phyloP scores from a whole-genome alignment of 208 protist species.

The Naegleria gruberi region DNA sequence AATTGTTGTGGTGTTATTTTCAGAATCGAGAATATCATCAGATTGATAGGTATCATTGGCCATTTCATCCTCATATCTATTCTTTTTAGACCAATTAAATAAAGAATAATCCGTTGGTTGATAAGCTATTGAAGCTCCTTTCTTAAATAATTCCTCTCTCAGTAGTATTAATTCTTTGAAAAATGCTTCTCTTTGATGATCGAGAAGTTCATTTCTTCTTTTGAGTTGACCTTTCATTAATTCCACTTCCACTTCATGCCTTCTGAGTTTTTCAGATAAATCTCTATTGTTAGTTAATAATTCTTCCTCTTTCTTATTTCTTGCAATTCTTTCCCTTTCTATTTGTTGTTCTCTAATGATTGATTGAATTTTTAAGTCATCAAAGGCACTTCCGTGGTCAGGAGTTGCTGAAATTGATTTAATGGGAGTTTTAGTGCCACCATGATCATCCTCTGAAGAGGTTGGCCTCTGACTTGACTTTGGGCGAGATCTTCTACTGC shows the following conservation, averaged over 20 bases:
- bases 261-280: background rate
- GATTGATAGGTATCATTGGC: background rate
- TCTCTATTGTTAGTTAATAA: background rate
- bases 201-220: background rate
- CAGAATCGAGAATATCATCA: background rate
- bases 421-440: background rate
- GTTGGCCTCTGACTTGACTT: background rate
- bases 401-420: no score
- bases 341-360: background rate
- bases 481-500: background rate
- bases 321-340: background rate
- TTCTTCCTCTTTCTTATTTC: background rate
- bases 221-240: conserved; percentile 4
- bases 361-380: background rate
- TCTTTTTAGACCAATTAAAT: background rate
- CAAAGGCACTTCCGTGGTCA: background rate
- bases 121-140: background rate
- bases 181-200: conserved; percentile 9
- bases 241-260: background rate
- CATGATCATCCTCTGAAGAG: background rate
- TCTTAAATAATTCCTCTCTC: conserved; percentile 3
- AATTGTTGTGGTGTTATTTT: background rate
- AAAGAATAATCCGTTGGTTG: background rate
- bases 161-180: background rate
- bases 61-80: background rate